Conservation (phyloP, 345 rosid genomes). For the Gossypium ekmanianum region DNA sequence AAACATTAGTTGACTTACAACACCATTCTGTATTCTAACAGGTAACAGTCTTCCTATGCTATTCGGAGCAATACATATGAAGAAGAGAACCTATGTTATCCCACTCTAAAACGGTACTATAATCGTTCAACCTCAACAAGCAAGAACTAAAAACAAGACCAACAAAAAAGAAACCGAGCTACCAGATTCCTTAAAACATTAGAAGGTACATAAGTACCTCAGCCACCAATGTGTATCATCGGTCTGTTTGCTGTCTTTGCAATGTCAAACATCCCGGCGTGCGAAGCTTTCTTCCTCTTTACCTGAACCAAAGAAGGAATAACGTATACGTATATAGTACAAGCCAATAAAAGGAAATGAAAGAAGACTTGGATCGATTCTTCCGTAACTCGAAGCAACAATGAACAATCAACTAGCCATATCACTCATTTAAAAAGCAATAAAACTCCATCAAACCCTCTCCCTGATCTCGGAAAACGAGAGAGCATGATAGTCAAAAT, state of each 20-base stretch:
- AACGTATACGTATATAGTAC: background rate
- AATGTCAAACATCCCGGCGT: constrained; percentile 85
- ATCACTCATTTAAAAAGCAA: constrained; percentile 1
- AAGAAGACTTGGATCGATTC: background rate
- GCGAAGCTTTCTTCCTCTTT: constrained; percentile 72
- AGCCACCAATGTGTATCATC: constrained; percentile 87
- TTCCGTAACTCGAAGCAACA: background rate
- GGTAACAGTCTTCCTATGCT: background rate
- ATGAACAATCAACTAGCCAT: constrained; percentile 5
- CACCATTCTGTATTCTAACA: background rate
- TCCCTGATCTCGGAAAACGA: background rate
- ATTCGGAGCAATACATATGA: background rate
- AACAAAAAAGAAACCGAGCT: background rate
- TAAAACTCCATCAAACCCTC: background rate
- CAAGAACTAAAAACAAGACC: background rate
- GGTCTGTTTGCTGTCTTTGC: constrained; percentile 80
- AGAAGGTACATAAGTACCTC: constrained; percentile 18
- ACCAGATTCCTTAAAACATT: background rate
- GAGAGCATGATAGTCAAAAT: background rate
- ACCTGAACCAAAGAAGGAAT: constrained; percentile 39
- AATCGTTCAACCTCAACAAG: background rate
- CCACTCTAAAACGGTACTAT: background rate
- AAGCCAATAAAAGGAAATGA: constrained; percentile 7
- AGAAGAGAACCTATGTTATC: background rate
- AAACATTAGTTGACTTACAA: background rate